phyloP scores from a whole-genome alignment of 768 basidiomycete species.

The Pluteus cervinus region DNA sequence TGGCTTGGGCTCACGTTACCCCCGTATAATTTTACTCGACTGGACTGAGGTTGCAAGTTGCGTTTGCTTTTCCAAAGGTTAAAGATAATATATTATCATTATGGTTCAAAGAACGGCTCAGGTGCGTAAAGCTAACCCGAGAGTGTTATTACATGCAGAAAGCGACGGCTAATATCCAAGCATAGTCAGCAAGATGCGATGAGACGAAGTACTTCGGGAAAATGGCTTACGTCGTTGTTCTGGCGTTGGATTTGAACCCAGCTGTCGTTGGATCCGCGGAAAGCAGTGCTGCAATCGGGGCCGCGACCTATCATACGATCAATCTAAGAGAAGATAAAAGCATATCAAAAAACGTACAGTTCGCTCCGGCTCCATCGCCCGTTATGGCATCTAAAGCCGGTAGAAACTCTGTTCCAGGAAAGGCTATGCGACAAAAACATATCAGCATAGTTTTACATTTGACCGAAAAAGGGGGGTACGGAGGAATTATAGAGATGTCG shows the following conservation, averaged over 20 bases:
- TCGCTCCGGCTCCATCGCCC: conserved; percentile 37
- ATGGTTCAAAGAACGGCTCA: too few species aligned
- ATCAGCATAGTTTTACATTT: too few species aligned
- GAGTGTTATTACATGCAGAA: too few species aligned
- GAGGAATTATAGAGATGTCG: conserved; percentile 33
- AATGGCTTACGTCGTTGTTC: conserved; percentile 24
- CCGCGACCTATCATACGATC: conserved; percentile 21
- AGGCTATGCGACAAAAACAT: too few species aligned
- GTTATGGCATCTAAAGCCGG: conserved; percentile 31
- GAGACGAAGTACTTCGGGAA: not conserved
- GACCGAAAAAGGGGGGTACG: too few species aligned
- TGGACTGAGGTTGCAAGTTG: too few species aligned
- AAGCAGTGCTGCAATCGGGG: conserved; percentile 29
- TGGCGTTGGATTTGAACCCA: conserved; percentile 33
- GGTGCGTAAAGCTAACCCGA: too few species aligned
- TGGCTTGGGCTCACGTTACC: too few species aligned
- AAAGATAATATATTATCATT: too few species aligned
- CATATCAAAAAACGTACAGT: conserved; percentile 24
- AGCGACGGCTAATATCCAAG: conserved; percentile 22
- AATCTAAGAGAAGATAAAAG: not conserved
- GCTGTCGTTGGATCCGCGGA: conserved; percentile 28
- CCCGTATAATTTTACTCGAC: too few species aligned
- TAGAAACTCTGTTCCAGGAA: too few species aligned
- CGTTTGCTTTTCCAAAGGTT: too few species aligned
- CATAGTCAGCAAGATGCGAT: not conserved